Base-by-base conservation (phyloP, 2,329 filamentous ascomycete species). In the Cladosporium sp. region DNA sequence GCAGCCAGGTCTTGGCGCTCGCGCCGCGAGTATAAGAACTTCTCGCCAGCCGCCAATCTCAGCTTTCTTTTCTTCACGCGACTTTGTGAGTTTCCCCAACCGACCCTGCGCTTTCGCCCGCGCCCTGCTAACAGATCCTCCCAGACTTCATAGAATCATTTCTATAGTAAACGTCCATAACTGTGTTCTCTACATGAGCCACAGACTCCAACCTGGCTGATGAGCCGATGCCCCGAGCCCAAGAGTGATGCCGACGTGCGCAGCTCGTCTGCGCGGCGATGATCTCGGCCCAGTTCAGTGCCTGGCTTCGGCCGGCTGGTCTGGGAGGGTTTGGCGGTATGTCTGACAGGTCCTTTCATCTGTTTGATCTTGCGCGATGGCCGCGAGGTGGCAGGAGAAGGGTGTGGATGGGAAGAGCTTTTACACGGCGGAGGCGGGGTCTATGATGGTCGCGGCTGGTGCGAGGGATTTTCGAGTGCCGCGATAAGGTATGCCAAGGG, bases 321-420 rank as follows among this genome's bases (percentile, higher is more conserved):
- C 52, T 58, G 61, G 63, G 63, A 62, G 62, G 63, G 63, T 60
- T 55, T 57, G 63, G 63, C 59, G 59, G 63, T 63, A 62, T 59
- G 64, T 65, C 64, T 66, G 64, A 67, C 63, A 60, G 61, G 64
- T 62, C 34, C 43, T 64, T 64, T 64, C 63, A 65, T 63, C 63
- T 53, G 43, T 46, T 46, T 49, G 43, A 32, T 49, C 51, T 49
- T 18, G 48, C 40, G 13, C 13, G 3, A 4, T 16, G 11, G 44
- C 19, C 19, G 22, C 33, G 44, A 53, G 45, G 31, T 32, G 32
- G 31, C 31, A 32, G 51, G 51, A 53, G 51, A 53, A 53, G 51
- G 49, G 16, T 16, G 31, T 28, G 9, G 41, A 13, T 42, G 16
- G 16, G 2, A 18, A 18, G 16, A 18, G 16, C 16, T 18, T 18